A percentile compares a stretch with the other conserved stretches of the same genome.
These are phyloP conservation scores for Pleurozium schreberi DNA, from an alignment of 225 moss, liverwort and hornwort genomes.

Conservation along the genomic window DNA sequence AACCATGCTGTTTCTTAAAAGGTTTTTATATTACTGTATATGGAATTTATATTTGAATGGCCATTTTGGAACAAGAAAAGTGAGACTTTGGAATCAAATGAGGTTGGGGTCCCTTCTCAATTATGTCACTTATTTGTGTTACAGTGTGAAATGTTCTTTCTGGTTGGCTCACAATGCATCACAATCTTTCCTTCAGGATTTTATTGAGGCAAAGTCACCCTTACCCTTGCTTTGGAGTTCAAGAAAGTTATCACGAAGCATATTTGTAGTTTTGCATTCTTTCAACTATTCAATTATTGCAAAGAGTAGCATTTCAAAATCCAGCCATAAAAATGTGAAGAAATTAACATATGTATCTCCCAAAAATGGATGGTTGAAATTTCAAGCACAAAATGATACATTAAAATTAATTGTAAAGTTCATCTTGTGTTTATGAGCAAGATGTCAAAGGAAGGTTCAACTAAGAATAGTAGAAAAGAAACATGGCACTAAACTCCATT, in stretches of 20 bases:
- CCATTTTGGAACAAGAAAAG: background rate
- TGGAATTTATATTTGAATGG: background rate
- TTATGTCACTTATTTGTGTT: background rate
- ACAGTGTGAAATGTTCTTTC: no score
- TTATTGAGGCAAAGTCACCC: background rate
- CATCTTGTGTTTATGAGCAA: no score
- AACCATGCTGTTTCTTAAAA: no score
- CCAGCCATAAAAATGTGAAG: fast-evolving
- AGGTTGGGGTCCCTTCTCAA: no score
- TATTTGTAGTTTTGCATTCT: no score
- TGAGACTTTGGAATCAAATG: background rate
- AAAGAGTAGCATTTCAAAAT: background rate
- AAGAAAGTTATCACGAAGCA: background rate
- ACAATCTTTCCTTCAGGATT: no score
- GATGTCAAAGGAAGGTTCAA: no score
- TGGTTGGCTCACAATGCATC: background rate
- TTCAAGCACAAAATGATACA: background rate
- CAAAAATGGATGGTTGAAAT: background rate
- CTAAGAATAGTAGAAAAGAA: no score
- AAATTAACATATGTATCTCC: background rate
- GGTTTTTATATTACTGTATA: background rate
- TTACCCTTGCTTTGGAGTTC: background rate
- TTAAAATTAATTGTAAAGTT: no score
- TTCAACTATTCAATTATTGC: background rate
- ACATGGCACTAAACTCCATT: no score